phyloP scores from a whole-genome alignment of 169 alveolate genomes.

The Cryptosporidium meleagridis region DNA sequence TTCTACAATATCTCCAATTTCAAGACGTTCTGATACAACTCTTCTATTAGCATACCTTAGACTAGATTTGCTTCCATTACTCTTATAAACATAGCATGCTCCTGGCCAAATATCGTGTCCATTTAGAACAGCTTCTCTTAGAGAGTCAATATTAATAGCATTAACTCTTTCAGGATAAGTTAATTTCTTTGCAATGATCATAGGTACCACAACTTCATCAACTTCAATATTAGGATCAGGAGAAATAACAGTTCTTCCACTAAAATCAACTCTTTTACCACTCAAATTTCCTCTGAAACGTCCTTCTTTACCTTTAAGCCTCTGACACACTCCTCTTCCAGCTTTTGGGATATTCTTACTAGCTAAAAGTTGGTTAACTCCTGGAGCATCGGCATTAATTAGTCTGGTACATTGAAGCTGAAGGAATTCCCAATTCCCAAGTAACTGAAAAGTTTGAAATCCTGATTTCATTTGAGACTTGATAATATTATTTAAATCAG shows the following conservation, averaged over 20 bases:
- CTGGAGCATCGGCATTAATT: constrained; percentile 94
- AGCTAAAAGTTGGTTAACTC: constrained; percentile 87
- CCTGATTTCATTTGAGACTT: constrained; percentile 87
- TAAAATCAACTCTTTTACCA: constrained; percentile 99
- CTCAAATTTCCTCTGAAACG: constrained; percentile 98
- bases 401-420: constrained; percentile 90
- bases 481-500: constrained; percentile 85
- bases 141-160: constrained; percentile 86
- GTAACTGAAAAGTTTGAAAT: constrained; percentile 85
- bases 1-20: constrained; percentile 97
- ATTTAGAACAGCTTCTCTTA: constrained; percentile 89
- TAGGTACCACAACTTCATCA: constrained; percentile 97
- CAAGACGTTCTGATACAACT: constrained; percentile 84
- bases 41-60: constrained; percentile 88
- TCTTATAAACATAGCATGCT: constrained; percentile 90
- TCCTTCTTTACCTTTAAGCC: constrained; percentile 96
- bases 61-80: constrained; percentile 84
- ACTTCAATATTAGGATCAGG: constrained; percentile 99
- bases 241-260: constrained; percentile 99
- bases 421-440: constrained; percentile 89
- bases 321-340: constrained; percentile 83
- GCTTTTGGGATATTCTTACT: constrained; percentile 79
- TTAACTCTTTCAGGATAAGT: constrained; percentile 97
- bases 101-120: constrained; percentile 98
- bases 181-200: constrained; percentile 94